A percentile compares a stretch with the other conserved stretches of the same genome.
Conservation (phyloP, 805 yeast species). For the Lachancea sp. region DNA sequence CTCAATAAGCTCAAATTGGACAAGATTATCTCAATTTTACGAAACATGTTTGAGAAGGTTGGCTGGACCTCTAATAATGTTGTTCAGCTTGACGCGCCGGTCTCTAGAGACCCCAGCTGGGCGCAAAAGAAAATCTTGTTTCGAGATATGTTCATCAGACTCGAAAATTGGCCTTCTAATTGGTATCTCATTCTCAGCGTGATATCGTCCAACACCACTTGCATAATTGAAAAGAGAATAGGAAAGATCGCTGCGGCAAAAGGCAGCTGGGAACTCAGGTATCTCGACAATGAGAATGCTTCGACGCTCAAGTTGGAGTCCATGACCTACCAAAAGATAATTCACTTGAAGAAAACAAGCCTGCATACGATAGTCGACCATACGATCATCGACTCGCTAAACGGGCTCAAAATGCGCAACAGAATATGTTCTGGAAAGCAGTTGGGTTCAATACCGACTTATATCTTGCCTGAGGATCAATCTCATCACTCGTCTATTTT, state of each 20-base stretch:
- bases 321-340: conserved; percentile 31
- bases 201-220: conserved; percentile 29
- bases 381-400: conserved; percentile 32
- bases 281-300: conserved; percentile 22
- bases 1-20: conserved; percentile 29
- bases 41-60: conserved; percentile 33
- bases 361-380: conserved; percentile 32
- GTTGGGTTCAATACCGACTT: conserved; percentile 20
- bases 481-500: conserved; percentile 18
- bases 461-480: conserved; percentile 11
- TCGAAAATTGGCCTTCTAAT: conserved; percentile 33
- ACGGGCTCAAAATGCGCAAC: conserved; percentile 28
- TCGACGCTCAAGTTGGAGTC: conserved; percentile 27
- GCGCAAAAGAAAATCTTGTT: conserved; percentile 5
- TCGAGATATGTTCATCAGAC: conserved; percentile 25
- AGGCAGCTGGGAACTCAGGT: conserved; percentile 30
- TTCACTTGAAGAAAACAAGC: conserved; percentile 27
- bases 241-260: conserved; percentile 29
- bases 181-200: conserved; percentile 32
- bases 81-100: conserved; percentile 20
- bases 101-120: conserved; percentile 16
- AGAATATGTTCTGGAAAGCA: conserved; percentile 20
- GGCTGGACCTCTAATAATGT: conserved; percentile 32
- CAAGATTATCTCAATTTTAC: conserved; percentile 26
- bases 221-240: conserved; percentile 30